These are phyloP conservation scores for Parastagonospora avenae DNA, from an alignment of 2,329 filamentous ascomycete species.

Conservation along the genomic window DNA sequence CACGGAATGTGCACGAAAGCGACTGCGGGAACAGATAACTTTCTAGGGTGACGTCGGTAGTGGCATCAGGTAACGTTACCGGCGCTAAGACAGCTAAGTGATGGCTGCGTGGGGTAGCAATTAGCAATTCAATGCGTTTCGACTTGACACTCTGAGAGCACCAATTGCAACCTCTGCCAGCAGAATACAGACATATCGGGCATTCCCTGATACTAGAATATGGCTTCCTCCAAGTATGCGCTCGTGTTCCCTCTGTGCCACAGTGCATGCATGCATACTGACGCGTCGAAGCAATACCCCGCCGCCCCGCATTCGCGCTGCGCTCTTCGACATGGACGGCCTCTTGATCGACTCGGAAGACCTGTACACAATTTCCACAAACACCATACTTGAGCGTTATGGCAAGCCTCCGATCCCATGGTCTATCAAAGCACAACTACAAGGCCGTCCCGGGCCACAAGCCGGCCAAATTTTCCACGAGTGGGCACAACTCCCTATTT, in stretches of 20 bases:
- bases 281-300: slow-evolving; percentile 17
- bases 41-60: slow-evolving; percentile 27
- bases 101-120: slow-evolving; percentile 23
- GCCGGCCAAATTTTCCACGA: slow-evolving; percentile 69
- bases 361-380: slow-evolving; percentile 81
- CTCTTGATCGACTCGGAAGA: slow-evolving; percentile 94
- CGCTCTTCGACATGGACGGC: slow-evolving; percentile 98
- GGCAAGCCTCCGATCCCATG: slow-evolving; percentile 78
- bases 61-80: slow-evolving; percentile 5
- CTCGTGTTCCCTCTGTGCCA: neutral
- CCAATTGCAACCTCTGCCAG: slow-evolving; percentile 1
- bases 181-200: neutral
- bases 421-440: slow-evolving; percentile 89
- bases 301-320: slow-evolving; percentile 80
- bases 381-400: slow-evolving; percentile 78
- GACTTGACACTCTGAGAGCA: slow-evolving; percentile 3
- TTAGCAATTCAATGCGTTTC: slow-evolving; percentile 20
- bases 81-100: slow-evolving; percentile 9
- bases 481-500: slow-evolving; percentile 86
- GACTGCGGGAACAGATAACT: slow-evolving; percentile 2
- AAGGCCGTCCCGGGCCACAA: slow-evolving; percentile 65
- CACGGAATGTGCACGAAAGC: too few species aligned
- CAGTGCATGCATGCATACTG: neutral
- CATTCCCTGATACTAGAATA: neutral
- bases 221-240: neutral